Evolutionary conservation across 2,329 filamentous ascomycete species (phyloP), one percentile per base, ranked within the genome.

Genomic region (Neofusicoccum parvum): DNA sequence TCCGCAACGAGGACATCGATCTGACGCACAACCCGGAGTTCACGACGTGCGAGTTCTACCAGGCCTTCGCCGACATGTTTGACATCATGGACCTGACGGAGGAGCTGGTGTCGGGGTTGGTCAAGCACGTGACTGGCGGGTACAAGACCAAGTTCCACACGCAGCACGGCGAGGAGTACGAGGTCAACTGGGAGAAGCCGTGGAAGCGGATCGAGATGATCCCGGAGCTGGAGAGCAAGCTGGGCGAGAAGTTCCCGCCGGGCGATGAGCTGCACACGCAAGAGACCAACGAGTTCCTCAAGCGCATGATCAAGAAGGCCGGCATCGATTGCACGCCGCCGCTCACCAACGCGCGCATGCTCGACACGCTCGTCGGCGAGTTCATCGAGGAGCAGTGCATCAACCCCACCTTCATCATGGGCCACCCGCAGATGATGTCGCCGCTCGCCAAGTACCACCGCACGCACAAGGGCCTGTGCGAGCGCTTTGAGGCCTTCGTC

Each of bases 21-120:
- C 83, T 95, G 59, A 99, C 95, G 7, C 95, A 99, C 85, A 99
- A 98, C 83, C 95, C 92, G 45, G 95, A 99, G 78, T 99, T 99
- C 83, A 99, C 95, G 49, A 96, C 92, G 32, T 92, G 92, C 78
- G 95, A 99, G 80, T 98, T 98, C 82, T 99, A 99, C 81, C 89
- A 91, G 87, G 94, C 95, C 3, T 98, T 79, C 65, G 79, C 82
- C 43, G 76, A 78, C 59, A 72, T 97, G 71, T 91, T 96, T 79
- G 95, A 98, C 75, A 83, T 97, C 67, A 92, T 96, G 90, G 83
- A 91, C 67, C 86, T 92, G 74, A 98, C 95, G 1, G 95, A 99
- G 80, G 94, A 97, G 76, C 89, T 99, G 36, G 90, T 99, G 53
- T 94, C 92, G 37, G 87, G 90, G 46, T 86, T 98, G 5, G 94